Conservation (phyloP, 192 early-diverging fungal genomes). For the Entomortierella chlamydospora region DNA sequence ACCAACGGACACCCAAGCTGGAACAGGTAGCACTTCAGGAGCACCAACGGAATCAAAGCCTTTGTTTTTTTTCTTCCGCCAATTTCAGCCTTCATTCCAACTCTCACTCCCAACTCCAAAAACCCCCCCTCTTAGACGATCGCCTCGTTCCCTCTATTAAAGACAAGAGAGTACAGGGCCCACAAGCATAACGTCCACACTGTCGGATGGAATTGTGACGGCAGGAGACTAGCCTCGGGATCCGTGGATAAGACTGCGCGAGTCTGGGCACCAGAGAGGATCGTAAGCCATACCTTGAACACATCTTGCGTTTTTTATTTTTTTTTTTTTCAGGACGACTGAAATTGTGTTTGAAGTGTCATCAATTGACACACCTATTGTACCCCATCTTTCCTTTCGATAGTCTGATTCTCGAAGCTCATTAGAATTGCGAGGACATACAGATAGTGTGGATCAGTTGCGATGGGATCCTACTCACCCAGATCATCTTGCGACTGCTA, state of each 20-base stretch:
- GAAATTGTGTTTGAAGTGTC: background rate
- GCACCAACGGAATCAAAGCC: no score
- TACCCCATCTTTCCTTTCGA: background rate
- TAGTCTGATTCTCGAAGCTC: conserved; percentile 69
- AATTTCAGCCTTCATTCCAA: background rate
- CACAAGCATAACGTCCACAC: conserved; percentile 73
- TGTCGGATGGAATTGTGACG: conserved; percentile 81
- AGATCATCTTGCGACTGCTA: conserved; percentile 78
- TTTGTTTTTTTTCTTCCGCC: background rate
- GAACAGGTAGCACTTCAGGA: conserved; percentile 28
- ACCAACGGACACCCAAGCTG: conserved; percentile 32
- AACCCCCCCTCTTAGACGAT: conserved; percentile 40
- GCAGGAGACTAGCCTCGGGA: conserved; percentile 73
- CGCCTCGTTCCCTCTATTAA: conserved; percentile 52
- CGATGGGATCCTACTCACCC: conserved; percentile 82
- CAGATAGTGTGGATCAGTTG: conserved; percentile 82
- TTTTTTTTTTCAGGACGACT: no score
- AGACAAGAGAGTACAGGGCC: conserved; percentile 64
- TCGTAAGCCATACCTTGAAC: conserved; percentile 42
- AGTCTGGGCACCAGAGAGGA: conserved; percentile 73
- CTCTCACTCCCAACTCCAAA: background rate
- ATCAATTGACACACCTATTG: background rate
- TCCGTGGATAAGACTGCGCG: conserved; percentile 81
- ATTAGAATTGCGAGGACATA: conserved; percentile 78
- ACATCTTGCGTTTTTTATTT: no score